Conservation (phyloP, 257 asterid species). For the Galeopsis tetrahit region DNA sequence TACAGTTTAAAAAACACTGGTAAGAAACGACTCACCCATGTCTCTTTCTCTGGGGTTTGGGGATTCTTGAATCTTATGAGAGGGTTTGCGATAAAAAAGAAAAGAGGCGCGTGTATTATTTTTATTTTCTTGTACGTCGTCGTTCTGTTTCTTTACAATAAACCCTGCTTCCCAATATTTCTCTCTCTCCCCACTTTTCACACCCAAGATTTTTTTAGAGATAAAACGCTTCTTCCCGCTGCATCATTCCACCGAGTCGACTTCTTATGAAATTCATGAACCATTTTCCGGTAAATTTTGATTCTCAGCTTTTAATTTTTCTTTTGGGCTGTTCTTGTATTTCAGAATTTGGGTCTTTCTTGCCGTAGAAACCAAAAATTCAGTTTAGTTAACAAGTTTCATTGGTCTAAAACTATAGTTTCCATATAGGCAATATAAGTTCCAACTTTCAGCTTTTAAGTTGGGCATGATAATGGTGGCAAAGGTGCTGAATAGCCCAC, state of each 20-base stretch:
- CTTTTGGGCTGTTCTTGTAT: constrained; percentile 10
- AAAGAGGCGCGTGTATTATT: not conserved
- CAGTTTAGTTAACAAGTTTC: not conserved
- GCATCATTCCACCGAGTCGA: constrained; percentile 7
- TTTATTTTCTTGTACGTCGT: not conserved
- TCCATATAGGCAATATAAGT: constrained; percentile 19
- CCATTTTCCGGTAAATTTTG: constrained; percentile 24
- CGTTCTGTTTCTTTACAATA: not conserved
- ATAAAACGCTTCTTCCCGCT: constrained; percentile 1
- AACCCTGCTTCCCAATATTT: not conserved
- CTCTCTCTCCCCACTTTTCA: not conserved
- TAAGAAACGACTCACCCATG: constrained; percentile 36
- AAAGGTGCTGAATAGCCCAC: constrained; percentile 35
- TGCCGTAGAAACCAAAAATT: constrained; percentile 16
- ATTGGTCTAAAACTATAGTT: constrained; percentile 20
- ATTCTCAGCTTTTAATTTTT: constrained; percentile 9
- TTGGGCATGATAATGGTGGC: constrained; percentile 47
- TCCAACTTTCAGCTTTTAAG: constrained; percentile 26
- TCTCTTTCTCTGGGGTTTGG: constrained; percentile 13
- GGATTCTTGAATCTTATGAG: not conserved
- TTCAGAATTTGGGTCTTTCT: constrained; percentile 26
- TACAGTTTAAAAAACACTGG: not conserved
- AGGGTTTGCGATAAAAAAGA: not conserved
- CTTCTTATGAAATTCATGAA: not conserved
- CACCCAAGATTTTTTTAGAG: not conserved